Conservation (phyloP, 1,284 basidiomycete species). For the Leccinum huronense region DNA sequence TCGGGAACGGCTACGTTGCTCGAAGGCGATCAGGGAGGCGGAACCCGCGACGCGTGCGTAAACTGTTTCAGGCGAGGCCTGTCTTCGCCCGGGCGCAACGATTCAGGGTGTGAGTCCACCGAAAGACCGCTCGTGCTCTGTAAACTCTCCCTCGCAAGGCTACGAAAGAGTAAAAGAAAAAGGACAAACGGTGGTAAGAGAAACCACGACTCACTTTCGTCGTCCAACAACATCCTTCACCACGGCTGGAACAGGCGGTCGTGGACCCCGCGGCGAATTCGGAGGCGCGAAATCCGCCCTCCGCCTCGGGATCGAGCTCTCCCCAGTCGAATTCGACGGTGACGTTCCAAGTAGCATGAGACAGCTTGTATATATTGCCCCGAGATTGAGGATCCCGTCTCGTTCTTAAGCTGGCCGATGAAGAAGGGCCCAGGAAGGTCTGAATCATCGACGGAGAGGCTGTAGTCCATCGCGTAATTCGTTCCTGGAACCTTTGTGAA, state of each 20-base stretch:
- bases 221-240: slow-evolving; percentile 21
- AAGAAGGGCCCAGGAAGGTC: neutral
- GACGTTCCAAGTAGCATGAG: slow-evolving; percentile 37
- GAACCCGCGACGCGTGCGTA: slow-evolving; percentile 65
- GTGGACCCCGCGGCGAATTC: slow-evolving; percentile 37
- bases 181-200: neutral
- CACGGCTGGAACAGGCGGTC: slow-evolving; percentile 24
- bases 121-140: slow-evolving; percentile 39
- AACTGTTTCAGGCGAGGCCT: slow-evolving; percentile 72
- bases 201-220: slow-evolving; percentile 27
- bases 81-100: slow-evolving; percentile 30
- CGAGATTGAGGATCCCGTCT: neutral
- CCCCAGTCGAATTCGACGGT: slow-evolving; percentile 61
- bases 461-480: neutral
- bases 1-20: slow-evolving; percentile 31
- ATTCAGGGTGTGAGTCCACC: slow-evolving; percentile 34
- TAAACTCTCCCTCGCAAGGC: slow-evolving; percentile 34
- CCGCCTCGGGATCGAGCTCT: slow-evolving; percentile 62
- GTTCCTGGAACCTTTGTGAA: neutral
- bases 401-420: neutral
- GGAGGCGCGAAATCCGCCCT: slow-evolving; percentile 63
- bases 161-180: slow-evolving; percentile 5
- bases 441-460: neutral
- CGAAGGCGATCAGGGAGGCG: slow-evolving; percentile 48
- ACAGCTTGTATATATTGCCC: neutral